Evolutionary conservation across 306 rosid species (phyloP).

Genomic region (Begonia loranthoides): DNA sequence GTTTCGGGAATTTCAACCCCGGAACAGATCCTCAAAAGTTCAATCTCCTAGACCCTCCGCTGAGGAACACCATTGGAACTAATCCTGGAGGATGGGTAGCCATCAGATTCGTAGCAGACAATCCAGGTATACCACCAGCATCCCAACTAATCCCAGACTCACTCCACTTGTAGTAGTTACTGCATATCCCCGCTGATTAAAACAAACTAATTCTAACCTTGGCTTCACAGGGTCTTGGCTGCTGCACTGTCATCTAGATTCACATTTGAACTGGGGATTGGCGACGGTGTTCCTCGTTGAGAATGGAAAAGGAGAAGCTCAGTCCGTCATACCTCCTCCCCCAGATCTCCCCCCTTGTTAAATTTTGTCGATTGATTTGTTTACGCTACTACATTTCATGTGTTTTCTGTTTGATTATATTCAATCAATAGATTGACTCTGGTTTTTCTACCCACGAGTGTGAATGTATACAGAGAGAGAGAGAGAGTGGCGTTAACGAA

Average conservation of each 20-base stretch:
- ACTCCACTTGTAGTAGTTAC: no score
- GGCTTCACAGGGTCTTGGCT: slow-evolving; percentile 59
- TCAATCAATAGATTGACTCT: no score
- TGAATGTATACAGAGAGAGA: no score
- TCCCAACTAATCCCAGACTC: no score
- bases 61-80: slow-evolving; percentile 74
- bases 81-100: slow-evolving; percentile 98
- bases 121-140: slow-evolving; percentile 54
- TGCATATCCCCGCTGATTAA: no score
- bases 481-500: no score
- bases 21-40: slow-evolving; percentile 50
- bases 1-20: slow-evolving; percentile 87
- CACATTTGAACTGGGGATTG: slow-evolving; percentile 64
- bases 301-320: slow-evolving; percentile 60
- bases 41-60: slow-evolving; percentile 74
- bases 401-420: no score
- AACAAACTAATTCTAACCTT: no score
- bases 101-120: slow-evolving; percentile 76
- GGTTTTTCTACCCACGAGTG: no score
- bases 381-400: no score
- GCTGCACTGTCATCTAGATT: slow-evolving; percentile 84
- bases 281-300: slow-evolving; percentile 69
- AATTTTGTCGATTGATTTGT: neutral
- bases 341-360: slow-evolving; percentile 77
- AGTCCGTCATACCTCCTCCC: slow-evolving; percentile 88